phyloP scores from a whole-genome alignment of 371 early-diverging fungal genomes.

The Rhizomucor pusillus region DNA sequence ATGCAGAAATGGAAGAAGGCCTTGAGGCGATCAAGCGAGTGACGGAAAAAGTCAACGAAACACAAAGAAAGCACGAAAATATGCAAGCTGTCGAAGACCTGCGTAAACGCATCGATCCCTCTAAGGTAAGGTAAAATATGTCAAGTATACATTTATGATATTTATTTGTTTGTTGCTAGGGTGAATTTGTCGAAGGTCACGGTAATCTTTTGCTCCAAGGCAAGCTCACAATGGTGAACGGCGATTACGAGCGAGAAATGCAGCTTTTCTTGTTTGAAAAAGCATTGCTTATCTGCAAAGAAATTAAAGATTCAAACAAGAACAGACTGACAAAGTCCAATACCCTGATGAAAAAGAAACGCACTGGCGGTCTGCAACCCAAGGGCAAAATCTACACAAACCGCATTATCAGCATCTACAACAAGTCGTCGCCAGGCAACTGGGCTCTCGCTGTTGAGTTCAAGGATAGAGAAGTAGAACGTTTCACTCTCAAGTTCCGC shows the following conservation, averaged over 20 bases:
- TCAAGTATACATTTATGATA: too few species aligned
- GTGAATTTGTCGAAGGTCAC: conserved; percentile 51
- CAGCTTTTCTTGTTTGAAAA: conserved; percentile 86
- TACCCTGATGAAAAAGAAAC: conserved; percentile 36
- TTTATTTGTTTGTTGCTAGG: conserved; percentile 6
- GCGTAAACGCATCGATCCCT: conserved; percentile 44
- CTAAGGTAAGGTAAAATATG: neutral
- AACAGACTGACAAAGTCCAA: conserved; percentile 49
- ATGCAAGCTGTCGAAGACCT: conserved; percentile 72
- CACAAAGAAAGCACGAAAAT: conserved; percentile 88
- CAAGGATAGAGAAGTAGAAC: conserved; percentile 71
- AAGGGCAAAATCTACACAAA: conserved; percentile 56
- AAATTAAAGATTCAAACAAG: conserved; percentile 37
- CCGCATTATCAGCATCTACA: conserved; percentile 21
- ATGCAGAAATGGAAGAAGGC: conserved; percentile 76
- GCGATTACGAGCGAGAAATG: conserved; percentile 73
- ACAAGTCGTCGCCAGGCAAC: conserved; percentile 18
- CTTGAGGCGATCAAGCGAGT: conserved; percentile 82
- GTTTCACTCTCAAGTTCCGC: conserved; percentile 80
- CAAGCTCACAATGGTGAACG: conserved; percentile 70
- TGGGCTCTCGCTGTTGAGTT: conserved; percentile 72
- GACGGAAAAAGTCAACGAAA: conserved; percentile 90
- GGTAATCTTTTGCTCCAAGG: conserved; percentile 83
- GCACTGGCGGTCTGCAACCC: conserved; percentile 59
- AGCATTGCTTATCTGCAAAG: conserved; percentile 85